A percentile compares a stretch with the other conserved stretches of the same genome.
phyloP scores from a whole-genome alignment of 495 filamentous ascomycete genomes.

The Tuber microsphaerosporum region DNA sequence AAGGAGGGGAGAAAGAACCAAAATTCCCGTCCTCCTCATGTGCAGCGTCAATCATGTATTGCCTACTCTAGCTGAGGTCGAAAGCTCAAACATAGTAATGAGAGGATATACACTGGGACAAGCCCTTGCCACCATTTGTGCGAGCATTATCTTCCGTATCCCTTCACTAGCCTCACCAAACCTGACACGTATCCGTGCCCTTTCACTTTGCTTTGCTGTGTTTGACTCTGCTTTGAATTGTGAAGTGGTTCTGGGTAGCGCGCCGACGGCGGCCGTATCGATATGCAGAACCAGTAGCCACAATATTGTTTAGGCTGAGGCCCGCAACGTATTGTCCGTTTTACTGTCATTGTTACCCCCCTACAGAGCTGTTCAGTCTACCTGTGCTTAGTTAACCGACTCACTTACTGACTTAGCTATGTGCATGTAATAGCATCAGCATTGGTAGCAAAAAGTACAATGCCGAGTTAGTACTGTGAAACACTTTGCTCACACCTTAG shows the following conservation, averaged over 20 bases:
- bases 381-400: neutral
- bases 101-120: neutral
- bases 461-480: neutral
- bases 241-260: neutral
- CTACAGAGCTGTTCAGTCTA: neutral
- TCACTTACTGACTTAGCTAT: neutral
- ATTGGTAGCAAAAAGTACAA: neutral
- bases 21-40: neutral
- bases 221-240: neutral
- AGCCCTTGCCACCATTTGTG: neutral
- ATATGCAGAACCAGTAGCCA: neutral
- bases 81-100: neutral
- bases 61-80: neutral
- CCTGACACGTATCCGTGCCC: neutral
- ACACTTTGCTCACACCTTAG: neutral
- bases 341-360: neutral
- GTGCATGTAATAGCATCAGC: neutral
- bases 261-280: neutral
- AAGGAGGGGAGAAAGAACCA: neutral
- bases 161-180: neutral
- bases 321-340: neutral
- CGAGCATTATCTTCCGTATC: neutral
- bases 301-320: neutral
- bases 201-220: neutral
- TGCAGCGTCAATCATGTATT: neutral